Base-by-base conservation (phyloP, 768 basidiomycete genomes). In the Mrakia gelida region DNA sequence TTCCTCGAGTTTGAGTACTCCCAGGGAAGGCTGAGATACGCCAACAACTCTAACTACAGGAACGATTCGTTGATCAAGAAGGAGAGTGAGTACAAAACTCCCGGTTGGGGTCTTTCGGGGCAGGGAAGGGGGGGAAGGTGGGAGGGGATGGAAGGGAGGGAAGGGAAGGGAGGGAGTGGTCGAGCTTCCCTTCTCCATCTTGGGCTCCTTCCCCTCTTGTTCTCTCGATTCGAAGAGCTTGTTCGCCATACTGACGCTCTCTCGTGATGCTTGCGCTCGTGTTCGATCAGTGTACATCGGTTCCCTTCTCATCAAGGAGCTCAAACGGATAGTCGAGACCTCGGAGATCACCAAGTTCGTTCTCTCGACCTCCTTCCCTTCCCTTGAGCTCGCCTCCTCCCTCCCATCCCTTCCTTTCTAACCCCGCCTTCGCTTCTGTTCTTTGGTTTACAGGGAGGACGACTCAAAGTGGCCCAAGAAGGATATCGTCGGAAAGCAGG, bases 401-500 rank as follows among this genome's bases (percentile, higher is more conserved):
- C 59, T 26, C 16, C 26, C 23, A 34, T 26, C n/a, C 49, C 30
- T 10, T 56, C 16, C 21, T 45, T 41, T n/a, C 79, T 78, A 73
- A 80, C 8, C 56, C 26, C 52, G 18, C 21, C 49, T 38, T 34
- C 68, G 26, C n/a, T 16, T 7, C 7, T 32, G 7, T n/a, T 52
- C n/a, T 52, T 21, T 52, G 13, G 3, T 52, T 7, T 38, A 32
- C 85, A 98, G 95, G 87, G 97, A 99, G 88, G 97, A 99, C 83
- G 97, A 99, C 86, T 88, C 91, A 0, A 92, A 94, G 82, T 99
- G 97, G 97, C 97, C 97, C 6, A 97, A 98, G 86, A 98, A 97
- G 87, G 96, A 96, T 84, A 95, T 98, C 43, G 95, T 98, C 38
- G 97, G 97, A 68, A 95, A 96, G 86, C 97, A 99, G 84, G 96